Evolutionary conservation across 2,329 filamentous ascomycete genomes (phyloP), one percentile per base, ranked within the genome.

Genomic region (Metarhizium anisopliae): DNA sequence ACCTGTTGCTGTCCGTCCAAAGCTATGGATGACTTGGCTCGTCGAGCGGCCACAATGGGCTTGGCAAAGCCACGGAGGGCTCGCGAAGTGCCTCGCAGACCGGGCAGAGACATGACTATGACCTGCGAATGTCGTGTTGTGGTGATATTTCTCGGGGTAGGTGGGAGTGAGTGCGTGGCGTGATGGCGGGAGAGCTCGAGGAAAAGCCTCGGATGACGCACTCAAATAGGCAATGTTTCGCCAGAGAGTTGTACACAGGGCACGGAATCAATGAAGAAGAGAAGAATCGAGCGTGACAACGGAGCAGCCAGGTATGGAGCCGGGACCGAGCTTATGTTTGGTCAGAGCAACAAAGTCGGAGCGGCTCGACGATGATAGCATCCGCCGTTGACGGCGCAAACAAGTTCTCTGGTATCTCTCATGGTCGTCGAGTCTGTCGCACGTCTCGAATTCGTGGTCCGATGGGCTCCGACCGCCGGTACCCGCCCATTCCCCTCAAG

Each of bases 1-100:
- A 85, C 82, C 74, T 78, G 76, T 64, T 85, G 83, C 68, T 86
- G 83, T 59, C 77, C 74, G 56, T 86, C 83, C 55, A 74, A 67
- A 40, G 70, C 68, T 55, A 74, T 64, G 51, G 80, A 78, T 47
- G 79, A 80, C 55, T 77, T 71, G 40, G 66, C 64, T 63, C 73
- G 72, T 60, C 65, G 70, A 59, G 67, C 63, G 55, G 60, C 58
- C 25, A 64, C 58, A 45, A 64, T 59, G 11, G 65, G 64, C 57
- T 65, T 68, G 54, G 70, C 70, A 66, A 72, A 66, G 68, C 66
- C 68, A 61, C 77, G 73, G 55, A 80, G 67, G 61, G 73, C 72
- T 66, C 75, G 71, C 62, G 76, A 73, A 59, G 76, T 74, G 72
- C 76, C 70, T 69, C 76, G 75, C 59, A 81, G 64, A 57, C 72